Base-by-base conservation (phyloP, 2,329 filamentous ascomycete genomes). In the Colletotrichum neosansevieriae region DNA sequence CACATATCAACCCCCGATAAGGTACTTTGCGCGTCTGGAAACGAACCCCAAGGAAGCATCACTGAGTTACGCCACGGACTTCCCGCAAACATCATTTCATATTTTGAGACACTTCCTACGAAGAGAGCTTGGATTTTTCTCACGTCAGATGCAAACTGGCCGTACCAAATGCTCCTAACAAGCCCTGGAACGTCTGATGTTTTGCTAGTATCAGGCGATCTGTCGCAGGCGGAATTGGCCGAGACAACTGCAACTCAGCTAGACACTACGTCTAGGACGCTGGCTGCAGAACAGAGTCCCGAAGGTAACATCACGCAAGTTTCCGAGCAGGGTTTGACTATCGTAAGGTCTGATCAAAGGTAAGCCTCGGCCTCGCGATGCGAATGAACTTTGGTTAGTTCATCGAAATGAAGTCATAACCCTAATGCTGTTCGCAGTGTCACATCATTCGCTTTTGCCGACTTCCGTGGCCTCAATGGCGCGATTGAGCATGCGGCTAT, bases 31-130 rank as follows among this genome's bases (percentile, higher is more conserved):
- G 90, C 89, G 49, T 90, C 89, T 19, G 89, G 91, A 0, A 87
- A 88, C 71, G 89, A 89, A 0, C 78, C 80, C 1, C 85, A 84
- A 34, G 91, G 91, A 10, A 85, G 86, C 7, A 81, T 95, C 24
- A 87, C 88, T 3, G 91, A 95, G 74, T 83, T 93, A 70, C 86
- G 91, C 70, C 84, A 89, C 76, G 92, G 93, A 4, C 79, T 93
- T 32, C 88, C 92, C 73, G 92, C 91, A 17, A 88, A 86, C 63
- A 88, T 93, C 71, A 88, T 86, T 1, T 73, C 88, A 5, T 85
- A 89, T 21, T 79, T 89, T 11, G 84, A 87, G 21, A 85, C 83
- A 7, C 79, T 80, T 6, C 80, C 82, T 2, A 82, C 88, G 36
- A 84, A 82, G 58, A 80, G 84, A 54, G 84, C 82, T 15, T 91